phyloP scores from a whole-genome alignment of 108 stramenopile species.

The Bacterosira constricta region DNA sequence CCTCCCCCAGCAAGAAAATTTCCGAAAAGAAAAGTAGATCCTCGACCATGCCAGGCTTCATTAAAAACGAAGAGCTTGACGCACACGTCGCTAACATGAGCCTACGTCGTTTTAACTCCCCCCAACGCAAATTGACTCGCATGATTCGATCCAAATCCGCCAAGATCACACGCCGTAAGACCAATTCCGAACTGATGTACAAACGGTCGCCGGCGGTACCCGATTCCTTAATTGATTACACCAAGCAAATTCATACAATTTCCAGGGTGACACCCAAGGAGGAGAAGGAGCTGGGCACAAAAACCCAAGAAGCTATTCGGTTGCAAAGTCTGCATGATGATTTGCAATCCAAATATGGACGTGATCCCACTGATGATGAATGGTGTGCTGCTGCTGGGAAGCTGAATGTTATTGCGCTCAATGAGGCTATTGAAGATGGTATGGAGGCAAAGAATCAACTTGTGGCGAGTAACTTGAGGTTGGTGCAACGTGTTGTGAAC shows the following conservation, averaged over 20 bases:
- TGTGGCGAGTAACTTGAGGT: constrained; percentile 78
- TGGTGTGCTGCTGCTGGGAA: constrained; percentile 88
- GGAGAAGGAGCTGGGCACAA: constrained; percentile 76
- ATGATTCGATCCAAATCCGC: constrained; percentile 23
- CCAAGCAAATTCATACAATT: constrained; percentile 69
- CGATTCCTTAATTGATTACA: constrained; percentile 73
- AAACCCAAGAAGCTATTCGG: constrained; percentile 80
- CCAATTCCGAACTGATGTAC: constrained; percentile 60
- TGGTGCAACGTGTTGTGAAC: constrained; percentile 89
- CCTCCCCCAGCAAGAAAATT: neutral
- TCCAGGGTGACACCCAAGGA: constrained; percentile 73
- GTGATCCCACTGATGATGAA: constrained; percentile 86
- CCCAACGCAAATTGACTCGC: constrained; percentile 25
- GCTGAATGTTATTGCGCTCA: constrained; percentile 70
- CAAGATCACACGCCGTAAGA: constrained; percentile 41
- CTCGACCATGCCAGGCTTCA: constrained; percentile 83
- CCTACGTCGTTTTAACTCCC: neutral
- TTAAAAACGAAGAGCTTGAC: constrained; percentile 22
- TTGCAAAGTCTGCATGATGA: constrained; percentile 62
- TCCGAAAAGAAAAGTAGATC: constrained; percentile 40
- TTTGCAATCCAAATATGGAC: constrained; percentile 51
- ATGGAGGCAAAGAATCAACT: constrained; percentile 82
- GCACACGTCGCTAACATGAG: constrained; percentile 3
- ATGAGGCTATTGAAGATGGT: constrained; percentile 73
- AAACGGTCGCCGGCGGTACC: constrained; percentile 66